Conservation (phyloP, 2,329 filamentous ascomycete species). For the Sporothrix pseudoabietina region DNA sequence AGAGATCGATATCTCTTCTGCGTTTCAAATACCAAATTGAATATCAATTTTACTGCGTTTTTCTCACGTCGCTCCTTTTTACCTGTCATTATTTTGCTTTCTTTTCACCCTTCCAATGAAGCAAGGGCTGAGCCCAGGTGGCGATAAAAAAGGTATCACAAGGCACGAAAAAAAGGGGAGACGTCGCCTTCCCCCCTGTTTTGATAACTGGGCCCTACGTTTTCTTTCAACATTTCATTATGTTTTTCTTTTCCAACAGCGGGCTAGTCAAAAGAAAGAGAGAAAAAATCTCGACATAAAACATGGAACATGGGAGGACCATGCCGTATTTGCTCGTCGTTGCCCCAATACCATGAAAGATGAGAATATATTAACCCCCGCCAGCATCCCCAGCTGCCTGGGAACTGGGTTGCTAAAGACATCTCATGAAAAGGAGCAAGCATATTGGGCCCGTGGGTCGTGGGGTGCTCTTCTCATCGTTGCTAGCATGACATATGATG, state of each 20-base stretch:
- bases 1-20: not conserved
- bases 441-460: not conserved
- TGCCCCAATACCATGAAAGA: not conserved
- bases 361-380: not conserved
- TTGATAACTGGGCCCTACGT: not conserved
- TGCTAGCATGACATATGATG: not conserved
- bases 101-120: not conserved
- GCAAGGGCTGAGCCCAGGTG: not conserved
- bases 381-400: not conserved
- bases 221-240: not conserved
- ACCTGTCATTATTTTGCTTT: slow-evolving; percentile 12
- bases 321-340: not conserved
- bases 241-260: not conserved
- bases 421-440: not conserved
- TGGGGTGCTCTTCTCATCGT: not conserved
- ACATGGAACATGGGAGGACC: not conserved
- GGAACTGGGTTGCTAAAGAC: not conserved
- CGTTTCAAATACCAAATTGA: not conserved
- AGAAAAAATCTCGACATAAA: not conserved
- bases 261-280: too few species aligned
- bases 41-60: not conserved
- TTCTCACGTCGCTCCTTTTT: not conserved
- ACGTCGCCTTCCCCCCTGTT: not conserved
- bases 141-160: slow-evolving; percentile 5
- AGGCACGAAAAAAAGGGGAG: slow-evolving; percentile 2